Evolutionary conservation across 495 filamentous ascomycete genomes (phyloP), one percentile per base, ranked within the genome.

Genomic region (Penicillium chermesinum): DNA sequence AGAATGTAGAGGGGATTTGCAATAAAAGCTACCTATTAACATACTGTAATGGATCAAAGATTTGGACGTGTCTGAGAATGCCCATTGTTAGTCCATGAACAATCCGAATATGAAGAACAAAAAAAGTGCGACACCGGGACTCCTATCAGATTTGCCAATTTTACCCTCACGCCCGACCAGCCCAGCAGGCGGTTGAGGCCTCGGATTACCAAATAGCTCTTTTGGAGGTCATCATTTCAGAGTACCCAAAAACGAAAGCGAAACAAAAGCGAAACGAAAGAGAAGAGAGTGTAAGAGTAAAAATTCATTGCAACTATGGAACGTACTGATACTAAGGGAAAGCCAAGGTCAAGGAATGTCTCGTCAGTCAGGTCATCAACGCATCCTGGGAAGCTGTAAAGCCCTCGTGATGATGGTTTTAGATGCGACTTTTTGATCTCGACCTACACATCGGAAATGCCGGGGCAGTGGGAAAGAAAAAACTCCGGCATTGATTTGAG

Each of bases 341-440:
- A 27, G 22, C n/a, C 20, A 30, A 15, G 27, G 44, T 44, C 42
- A 41, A 49, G 51, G 48, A 57, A 73, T 90, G 87, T 89, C 70
- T 79, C 86, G 79, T 73, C 83, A 84, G 77, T 85, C 79, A 95
- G 91, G 91, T 97, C 91, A 90, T 96, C 91, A 90, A 68, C 88
- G 82, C 76, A 82, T 97, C 91, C 91, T 97, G 91, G 88, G 69
- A 77, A 83, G 84, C 89, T 72, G 63, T 61, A 78, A 73, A 84
- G 83, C 88, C 87, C 91, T 97, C 91, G 86, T 89, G 86, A 89
- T 83, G 82, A 96, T 89, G 91, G 91, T 97, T 97, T 97, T 97
- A 88, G 79, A 88, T 84, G 87, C 81, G 85, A 81, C 60, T 55
- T 58, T 70, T 72, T 75, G 62, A 68, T 91, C 87, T 91, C 73